Evolutionary conservation across 176 grass and related monocot species (phyloP).

Genomic region (Musa beccarii): DNA sequence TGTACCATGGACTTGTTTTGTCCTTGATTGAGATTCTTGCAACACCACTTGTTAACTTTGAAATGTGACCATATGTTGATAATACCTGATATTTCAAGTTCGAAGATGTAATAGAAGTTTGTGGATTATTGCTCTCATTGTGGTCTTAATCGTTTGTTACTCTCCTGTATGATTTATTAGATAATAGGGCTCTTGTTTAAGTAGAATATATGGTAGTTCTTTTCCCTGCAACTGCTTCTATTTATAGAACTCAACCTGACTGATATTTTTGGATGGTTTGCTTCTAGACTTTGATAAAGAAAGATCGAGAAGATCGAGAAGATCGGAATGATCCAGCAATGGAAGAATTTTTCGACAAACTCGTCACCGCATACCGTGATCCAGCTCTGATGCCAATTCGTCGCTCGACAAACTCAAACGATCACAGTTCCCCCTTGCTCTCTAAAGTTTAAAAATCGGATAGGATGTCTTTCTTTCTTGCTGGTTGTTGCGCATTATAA

Average conservation of each 20-base stretch:
- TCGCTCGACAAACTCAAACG: slow-evolving; percentile 23
- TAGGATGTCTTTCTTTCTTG: neutral
- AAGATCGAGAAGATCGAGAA: slow-evolving; percentile 85
- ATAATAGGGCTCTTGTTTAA: no score
- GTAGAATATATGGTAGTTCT: no score
- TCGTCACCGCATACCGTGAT: slow-evolving; percentile 49
- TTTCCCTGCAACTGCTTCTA: neutral
- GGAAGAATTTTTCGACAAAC: slow-evolving; percentile 55
- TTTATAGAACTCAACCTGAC: neutral
- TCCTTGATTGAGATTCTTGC: no score
- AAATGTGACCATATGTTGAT: no score
- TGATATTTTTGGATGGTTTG: neutral
- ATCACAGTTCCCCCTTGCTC: slow-evolving; percentile 46
- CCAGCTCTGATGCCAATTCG: slow-evolving; percentile 55
- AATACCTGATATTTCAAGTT: no score
- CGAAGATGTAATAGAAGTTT: no score
- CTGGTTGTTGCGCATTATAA: neutral
- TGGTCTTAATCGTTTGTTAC: no score
- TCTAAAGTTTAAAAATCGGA: slow-evolving; percentile 3
- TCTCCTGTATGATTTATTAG: no score
- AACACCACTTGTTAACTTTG: no score
- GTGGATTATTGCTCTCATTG: no score
- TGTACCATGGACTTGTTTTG: no score
- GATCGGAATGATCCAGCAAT: slow-evolving; percentile 57
- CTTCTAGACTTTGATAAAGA: slow-evolving; percentile 77